Conservation (phyloP, 495 filamentous ascomycete genomes). For the Elasticomyces elasticus region DNA sequence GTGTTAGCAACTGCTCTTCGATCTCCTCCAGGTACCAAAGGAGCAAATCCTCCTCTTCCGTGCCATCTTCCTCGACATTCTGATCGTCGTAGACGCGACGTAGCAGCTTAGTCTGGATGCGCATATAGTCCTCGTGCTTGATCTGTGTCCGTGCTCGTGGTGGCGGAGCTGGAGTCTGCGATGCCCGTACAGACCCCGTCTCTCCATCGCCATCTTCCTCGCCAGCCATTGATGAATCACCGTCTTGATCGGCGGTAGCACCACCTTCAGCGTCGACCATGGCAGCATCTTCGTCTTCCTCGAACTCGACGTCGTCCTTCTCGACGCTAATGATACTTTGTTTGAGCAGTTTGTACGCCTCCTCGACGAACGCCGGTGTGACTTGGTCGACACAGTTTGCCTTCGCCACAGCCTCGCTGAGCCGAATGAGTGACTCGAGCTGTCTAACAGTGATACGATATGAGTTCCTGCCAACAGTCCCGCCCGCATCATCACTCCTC, state of each 20-base stretch:
- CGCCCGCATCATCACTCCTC: constrained; percentile 85
- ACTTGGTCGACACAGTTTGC: constrained; percentile 94
- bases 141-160: constrained; percentile 67
- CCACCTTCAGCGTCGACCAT: constrained; percentile 35
- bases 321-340: constrained; percentile 97
- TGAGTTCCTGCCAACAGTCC: constrained; percentile 80
- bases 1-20: constrained; percentile 67
- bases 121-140: constrained; percentile 89
- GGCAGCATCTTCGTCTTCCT: constrained; percentile 56
- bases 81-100: constrained; percentile 71
- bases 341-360: constrained; percentile 78
- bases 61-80: constrained; percentile 62
- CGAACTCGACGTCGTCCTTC: constrained; percentile 94
- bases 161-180: constrained; percentile 32
- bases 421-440: constrained; percentile 85
- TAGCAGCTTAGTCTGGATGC: constrained; percentile 77
- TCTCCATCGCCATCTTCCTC: constrained; percentile 24
- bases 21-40: constrained; percentile 93
- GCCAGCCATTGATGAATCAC: constrained; percentile 59
- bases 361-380: constrained; percentile 69
- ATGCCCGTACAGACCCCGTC: constrained; percentile 31
- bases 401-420: constrained; percentile 93
- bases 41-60: constrained; percentile 76
- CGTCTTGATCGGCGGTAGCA: constrained; percentile 44
- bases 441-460: constrained; percentile 97